A percentile compares a stretch with the other conserved stretches of the same genome.
Evolutionary conservation across 441 rosid species (phyloP).

Genomic region (Pelargonium cotyledonis): DNA sequence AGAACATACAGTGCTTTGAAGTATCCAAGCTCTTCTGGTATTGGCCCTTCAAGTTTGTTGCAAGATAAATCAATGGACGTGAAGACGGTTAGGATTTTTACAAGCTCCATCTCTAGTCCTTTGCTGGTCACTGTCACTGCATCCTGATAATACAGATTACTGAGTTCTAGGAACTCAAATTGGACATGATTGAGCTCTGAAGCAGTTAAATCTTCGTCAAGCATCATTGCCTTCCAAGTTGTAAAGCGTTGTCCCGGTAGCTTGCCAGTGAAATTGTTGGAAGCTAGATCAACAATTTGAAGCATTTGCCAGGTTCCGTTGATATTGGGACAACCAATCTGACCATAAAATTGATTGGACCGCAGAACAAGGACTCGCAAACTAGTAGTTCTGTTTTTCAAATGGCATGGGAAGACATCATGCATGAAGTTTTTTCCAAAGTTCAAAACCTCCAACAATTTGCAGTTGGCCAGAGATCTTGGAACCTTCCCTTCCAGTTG

Average conservation of each 20-base stretch:
- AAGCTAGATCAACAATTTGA: slow-evolving; percentile 27
- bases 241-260: background rate
- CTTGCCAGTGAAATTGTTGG: slow-evolving; percentile 5
- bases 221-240: slow-evolving; percentile 22
- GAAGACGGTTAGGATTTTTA: background rate
- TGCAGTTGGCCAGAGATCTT: slow-evolving; percentile 27
- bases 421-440: slow-evolving; percentile 27
- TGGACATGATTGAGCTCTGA: slow-evolving; percentile 8
- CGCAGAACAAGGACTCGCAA: slow-evolving; percentile 31
- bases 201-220: background rate
- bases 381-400: slow-evolving; percentile 16
- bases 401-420: slow-evolving; percentile 29
- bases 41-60: background rate
- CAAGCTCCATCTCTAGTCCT: slow-evolving; percentile 9
- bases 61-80: background rate
- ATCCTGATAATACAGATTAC: slow-evolving; percentile 10
- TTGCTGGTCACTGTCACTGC: slow-evolving; percentile 2
- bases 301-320: slow-evolving; percentile 14
- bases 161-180: background rate
- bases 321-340: background rate
- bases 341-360: slow-evolving; percentile 22
- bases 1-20: slow-evolving; percentile 4
- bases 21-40: slow-evolving; percentile 14
- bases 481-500: slow-evolving; percentile 19
- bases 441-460: slow-evolving; percentile 26